phyloP scores from a whole-genome alignment of 345 rosid genomes.

The Noccaea caerulescens region DNA sequence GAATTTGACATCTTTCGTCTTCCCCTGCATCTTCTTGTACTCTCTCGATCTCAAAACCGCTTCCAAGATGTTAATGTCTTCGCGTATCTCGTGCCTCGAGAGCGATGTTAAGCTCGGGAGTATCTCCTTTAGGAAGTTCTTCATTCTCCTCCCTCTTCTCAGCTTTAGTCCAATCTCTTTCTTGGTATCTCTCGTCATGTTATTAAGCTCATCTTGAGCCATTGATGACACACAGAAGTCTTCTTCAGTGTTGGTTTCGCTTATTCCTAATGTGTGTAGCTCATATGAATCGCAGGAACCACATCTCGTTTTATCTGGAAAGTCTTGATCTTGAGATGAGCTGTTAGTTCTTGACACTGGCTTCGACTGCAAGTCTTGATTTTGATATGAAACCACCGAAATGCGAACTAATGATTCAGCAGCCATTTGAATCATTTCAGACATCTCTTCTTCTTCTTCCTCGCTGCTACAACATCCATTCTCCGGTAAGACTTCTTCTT shows the following conservation, averaged over 20 bases:
- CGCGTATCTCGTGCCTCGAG: slow-evolving; percentile 69
- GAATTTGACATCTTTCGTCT: slow-evolving; percentile 46
- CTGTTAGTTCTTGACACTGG: slow-evolving; percentile 26
- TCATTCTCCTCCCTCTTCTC: slow-evolving; percentile 83
- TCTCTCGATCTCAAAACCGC: slow-evolving; percentile 82
- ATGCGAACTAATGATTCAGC: slow-evolving; percentile 65
- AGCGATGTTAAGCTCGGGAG: slow-evolving; percentile 67
- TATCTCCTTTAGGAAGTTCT: slow-evolving; percentile 81
- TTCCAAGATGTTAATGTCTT: slow-evolving; percentile 72
- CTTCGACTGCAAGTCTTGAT: slow-evolving; percentile 35
- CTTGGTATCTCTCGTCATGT: slow-evolving; percentile 36
- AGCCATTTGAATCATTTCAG: slow-evolving; percentile 52
- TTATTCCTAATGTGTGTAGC: slow-evolving; percentile 53
- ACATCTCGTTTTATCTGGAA: slow-evolving; percentile 34
- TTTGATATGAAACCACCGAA: slow-evolving; percentile 36
- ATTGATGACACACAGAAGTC: slow-evolving; percentile 60
- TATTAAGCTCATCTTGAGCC: slow-evolving; percentile 51
- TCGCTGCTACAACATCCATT: not conserved
- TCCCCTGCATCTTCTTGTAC: slow-evolving; percentile 60
- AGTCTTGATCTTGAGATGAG: slow-evolving; percentile 34
- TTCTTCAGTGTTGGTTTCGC: slow-evolving; percentile 56
- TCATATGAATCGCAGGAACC: slow-evolving; percentile 67
- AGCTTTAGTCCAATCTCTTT: slow-evolving; percentile 59
- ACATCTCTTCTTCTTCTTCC: slow-evolving; percentile 35
- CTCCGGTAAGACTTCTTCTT: slow-evolving; percentile 18